Conservation (phyloP, 2,329 filamentous ascomycete genomes). For the Aspergillus tamarii region DNA sequence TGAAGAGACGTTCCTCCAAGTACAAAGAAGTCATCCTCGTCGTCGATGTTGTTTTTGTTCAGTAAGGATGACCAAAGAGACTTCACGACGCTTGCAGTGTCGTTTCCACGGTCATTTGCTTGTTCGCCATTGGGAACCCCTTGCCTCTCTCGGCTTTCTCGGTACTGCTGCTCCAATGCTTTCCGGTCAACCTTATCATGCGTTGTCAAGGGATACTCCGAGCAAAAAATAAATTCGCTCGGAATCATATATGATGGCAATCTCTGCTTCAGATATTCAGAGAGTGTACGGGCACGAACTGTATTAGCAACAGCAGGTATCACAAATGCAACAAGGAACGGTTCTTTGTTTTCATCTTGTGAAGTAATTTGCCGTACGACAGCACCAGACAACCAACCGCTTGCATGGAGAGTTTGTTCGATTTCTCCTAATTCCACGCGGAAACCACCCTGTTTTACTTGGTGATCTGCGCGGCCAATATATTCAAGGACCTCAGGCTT, state of each 20-base stretch:
- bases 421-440: conserved; percentile 87
- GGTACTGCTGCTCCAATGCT: conserved; percentile 19
- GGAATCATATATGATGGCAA: conserved; percentile 72
- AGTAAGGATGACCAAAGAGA: conserved; percentile 13
- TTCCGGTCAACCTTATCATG: conserved; percentile 65
- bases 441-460: conserved; percentile 90
- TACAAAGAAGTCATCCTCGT: conserved; percentile 14
- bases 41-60: background rate
- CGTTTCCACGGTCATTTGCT: background rate
- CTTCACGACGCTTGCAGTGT: background rate
- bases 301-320: conserved; percentile 6
- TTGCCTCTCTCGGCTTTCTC: background rate
- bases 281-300: conserved; percentile 52
- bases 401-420: conserved; percentile 65
- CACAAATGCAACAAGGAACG: conserved; percentile 15
- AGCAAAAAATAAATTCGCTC: conserved; percentile 66
- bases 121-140: background rate
- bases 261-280: conserved; percentile 67
- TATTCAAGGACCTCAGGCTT: conserved; percentile 57
- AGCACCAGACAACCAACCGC: background rate
- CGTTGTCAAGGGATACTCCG: conserved; percentile 69
- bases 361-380: conserved; percentile 4
- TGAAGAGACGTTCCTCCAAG: conserved; percentile 16
- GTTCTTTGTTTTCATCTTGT: background rate
- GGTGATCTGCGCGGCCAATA: conserved; percentile 74